These are phyloP conservation scores for Aspergillus saccharolyticus DNA, from an alignment of 495 filamentous ascomycete genomes.

Conservation along the genomic window DNA sequence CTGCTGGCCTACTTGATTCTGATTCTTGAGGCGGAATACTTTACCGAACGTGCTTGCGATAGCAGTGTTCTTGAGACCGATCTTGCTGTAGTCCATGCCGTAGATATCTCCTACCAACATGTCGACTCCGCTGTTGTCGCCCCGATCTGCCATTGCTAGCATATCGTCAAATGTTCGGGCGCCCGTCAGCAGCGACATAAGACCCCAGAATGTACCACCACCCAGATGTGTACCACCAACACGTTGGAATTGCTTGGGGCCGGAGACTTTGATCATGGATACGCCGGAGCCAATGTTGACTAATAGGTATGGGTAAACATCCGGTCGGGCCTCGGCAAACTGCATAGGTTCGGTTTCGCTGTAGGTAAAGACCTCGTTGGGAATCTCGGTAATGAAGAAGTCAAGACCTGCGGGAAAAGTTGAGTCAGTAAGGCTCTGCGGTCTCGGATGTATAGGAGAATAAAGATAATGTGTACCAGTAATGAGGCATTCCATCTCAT, in stretches of 20 bases:
- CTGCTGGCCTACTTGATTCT: constrained; percentile 58
- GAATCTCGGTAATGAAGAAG: constrained; percentile 98
- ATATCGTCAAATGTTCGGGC: constrained; percentile 92
- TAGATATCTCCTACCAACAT: constrained; percentile 99
- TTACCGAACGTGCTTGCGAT: constrained; percentile 97
- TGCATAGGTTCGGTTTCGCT: constrained; percentile 82
- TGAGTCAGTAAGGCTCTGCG: constrained; percentile 6
- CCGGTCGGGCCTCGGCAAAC: constrained; percentile 63
- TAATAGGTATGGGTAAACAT: constrained; percentile 92
- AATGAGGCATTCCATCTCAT: constrained; percentile 98
- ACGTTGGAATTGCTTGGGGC: constrained; percentile 75
- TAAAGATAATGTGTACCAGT: constrained; percentile 53
- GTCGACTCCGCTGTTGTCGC: constrained; percentile 88
- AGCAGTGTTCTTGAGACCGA: constrained; percentile 86
- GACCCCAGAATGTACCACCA: constrained; percentile 92
- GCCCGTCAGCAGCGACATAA: constrained; percentile 84
- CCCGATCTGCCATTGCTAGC: constrained; percentile 87
- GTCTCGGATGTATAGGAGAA: background rate
- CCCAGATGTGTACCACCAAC: constrained; percentile 94
- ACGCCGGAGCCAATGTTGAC: constrained; percentile 99
- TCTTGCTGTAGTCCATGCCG: constrained; percentile 90
- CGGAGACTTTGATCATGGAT: constrained; percentile 96
- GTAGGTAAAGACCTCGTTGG: constrained; percentile 93
- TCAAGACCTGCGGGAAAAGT: constrained; percentile 63
- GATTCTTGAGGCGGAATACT: constrained; percentile 80